Evolutionary conservation across 2,329 filamentous ascomycete genomes (phyloP).

Genomic region (Chaetomium strumarium): DNA sequence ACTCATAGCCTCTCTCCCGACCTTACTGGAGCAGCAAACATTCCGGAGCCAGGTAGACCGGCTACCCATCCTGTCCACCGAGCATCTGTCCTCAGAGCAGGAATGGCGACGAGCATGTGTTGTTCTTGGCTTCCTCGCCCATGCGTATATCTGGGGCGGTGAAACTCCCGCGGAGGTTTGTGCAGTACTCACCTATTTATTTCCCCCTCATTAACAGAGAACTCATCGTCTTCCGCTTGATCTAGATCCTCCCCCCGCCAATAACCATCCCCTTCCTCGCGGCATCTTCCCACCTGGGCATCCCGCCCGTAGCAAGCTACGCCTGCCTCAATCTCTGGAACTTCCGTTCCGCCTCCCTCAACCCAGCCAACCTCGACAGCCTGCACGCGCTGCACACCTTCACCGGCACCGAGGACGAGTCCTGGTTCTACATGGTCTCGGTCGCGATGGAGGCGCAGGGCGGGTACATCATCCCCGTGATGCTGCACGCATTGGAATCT

Average conservation of each 20-base stretch:
- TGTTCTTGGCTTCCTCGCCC: conserved; percentile 70
- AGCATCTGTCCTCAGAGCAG: conserved; percentile 53
- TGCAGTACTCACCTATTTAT: neutral
- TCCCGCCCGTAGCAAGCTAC: conserved; percentile 88
- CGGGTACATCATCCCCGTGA: conserved; percentile 66
- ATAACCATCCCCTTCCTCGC: conserved; percentile 71
- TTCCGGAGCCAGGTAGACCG: conserved; percentile 57
- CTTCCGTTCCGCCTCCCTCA: conserved; percentile 46
- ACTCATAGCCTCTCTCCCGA: conserved; percentile 61
- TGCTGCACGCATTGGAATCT: conserved; percentile 70
- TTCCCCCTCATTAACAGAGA: neutral
- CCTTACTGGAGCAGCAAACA: conserved; percentile 56
- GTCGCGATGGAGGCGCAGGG: conserved; percentile 84
- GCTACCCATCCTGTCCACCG: conserved; percentile 65
- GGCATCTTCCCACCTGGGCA: conserved; percentile 66
- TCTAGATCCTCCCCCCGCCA: conserved; percentile 61
- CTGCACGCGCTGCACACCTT: conserved; percentile 73
- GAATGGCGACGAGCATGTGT: conserved; percentile 82
- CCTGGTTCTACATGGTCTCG: conserved; percentile 88
- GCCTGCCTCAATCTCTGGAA: conserved; percentile 88
- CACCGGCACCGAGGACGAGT: conserved; percentile 82
- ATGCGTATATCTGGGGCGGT: conserved; percentile 88
- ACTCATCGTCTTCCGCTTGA: conserved; percentile 6
- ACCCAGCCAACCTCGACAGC: conserved; percentile 59
- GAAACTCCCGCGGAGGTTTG: conserved; percentile 64